A percentile compares a stretch with the other conserved stretches of the same genome.
phyloP scores from a whole-genome alignment of 441 rosid genomes.

The Syzygium syzygioides region DNA sequence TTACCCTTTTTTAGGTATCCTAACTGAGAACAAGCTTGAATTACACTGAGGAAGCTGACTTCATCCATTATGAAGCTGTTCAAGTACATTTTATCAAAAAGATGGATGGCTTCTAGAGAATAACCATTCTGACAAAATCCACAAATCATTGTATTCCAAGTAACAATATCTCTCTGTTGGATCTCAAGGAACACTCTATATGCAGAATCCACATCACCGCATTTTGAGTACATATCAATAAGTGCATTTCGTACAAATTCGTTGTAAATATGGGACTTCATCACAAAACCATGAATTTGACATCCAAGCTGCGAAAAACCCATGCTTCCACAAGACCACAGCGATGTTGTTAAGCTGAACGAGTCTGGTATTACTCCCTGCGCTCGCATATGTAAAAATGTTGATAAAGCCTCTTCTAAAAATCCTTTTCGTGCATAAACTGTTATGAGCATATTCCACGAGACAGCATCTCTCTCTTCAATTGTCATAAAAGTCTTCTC shows the following conservation, averaged over 20 bases:
- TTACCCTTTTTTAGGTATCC: conserved; percentile 67
- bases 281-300: conserved; percentile 61
- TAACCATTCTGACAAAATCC: conserved; percentile 67
- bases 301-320: conserved; percentile 44
- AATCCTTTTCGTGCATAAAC: conserved; percentile 42
- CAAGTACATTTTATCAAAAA: conserved; percentile 52
- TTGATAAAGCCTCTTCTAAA: conserved; percentile 38
- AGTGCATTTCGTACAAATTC: conserved; percentile 66
- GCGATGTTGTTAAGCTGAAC: conserved; percentile 55
- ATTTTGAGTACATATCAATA: conserved; percentile 69
- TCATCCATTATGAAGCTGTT: conserved; percentile 42
- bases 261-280: conserved; percentile 29
- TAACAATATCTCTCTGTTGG: conserved; percentile 37
- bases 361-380: conserved; percentile 50
- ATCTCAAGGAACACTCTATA: conserved; percentile 33
- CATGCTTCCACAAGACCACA: conserved; percentile 55
- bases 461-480: conserved; percentile 44
- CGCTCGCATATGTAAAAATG: conserved; percentile 49
- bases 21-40: conserved; percentile 71
- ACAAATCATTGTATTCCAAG: conserved; percentile 78
- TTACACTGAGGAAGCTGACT: conserved; percentile 55
- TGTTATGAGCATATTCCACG: conserved; percentile 72
- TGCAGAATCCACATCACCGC: conserved; percentile 52
- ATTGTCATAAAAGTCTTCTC: conserved; percentile 32
- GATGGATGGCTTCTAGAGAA: conserved; percentile 50